Base-by-base conservation (phyloP, 768 basidiomycete species). In the Lactarius trivialis region DNA sequence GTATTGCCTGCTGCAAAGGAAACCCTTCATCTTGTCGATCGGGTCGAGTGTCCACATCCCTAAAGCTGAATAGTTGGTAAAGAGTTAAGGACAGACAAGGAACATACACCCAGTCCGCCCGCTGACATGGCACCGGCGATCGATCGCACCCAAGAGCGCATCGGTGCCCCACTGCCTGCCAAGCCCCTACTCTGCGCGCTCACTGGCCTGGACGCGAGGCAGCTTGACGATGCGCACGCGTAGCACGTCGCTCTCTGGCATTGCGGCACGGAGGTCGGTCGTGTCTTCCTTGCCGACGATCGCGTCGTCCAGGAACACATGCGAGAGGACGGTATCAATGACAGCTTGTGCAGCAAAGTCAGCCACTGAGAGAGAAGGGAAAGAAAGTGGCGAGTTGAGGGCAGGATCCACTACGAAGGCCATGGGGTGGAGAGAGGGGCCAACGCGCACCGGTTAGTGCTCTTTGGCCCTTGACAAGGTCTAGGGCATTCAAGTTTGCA, bases 251-350 rank as follows among this genome's bases (percentile, higher is more conserved):
- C 79, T 81, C 2, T 36, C 51, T 2, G 14, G 32, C 15, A 30
- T 45, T n/a, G 54, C 19, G 11, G 69, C 72, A 7, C 89, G 82
- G 21, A 98, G 74, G 57, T 93, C 91, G 0, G 83, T 77, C 0
- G 96, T 86, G 72, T 97, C 93, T 74, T 99, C 96, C 73, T 99
- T 96, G 33, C 95, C 97, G 41, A 98, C 87, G 70, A 98, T 91
- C 9, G 82, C 82, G 74, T 98, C 94, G 0, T 79, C 68, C 0
- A 95, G 96, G 74, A 96, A 98, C 0, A 86, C 84, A 14, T 77
- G 76, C 17, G 74, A 71, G 39, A 99, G 82, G 70, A 98, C 88
- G 11, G 86, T 79, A 63, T 88, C 89, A 68, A 99, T 86, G 45
- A 98, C 84, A 0, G 94, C 92, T 71, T 99, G 97, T 0, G 94